Conservation (phyloP, 2,329 filamentous ascomycete species). For the Calcarisporium arbuscula region DNA sequence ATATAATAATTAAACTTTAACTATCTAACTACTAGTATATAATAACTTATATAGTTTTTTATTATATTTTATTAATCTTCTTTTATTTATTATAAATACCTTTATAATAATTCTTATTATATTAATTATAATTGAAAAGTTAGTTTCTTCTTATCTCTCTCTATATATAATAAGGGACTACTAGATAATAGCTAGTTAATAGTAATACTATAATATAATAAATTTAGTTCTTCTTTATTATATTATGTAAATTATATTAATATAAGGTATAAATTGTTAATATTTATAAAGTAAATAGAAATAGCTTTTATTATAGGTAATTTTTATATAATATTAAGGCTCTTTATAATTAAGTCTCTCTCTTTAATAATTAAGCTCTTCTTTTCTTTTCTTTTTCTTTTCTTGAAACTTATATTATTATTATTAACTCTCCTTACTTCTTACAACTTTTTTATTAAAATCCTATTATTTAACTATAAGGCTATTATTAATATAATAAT, state of each 20-base stretch:
- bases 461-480: no score
- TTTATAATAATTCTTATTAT: background rate
- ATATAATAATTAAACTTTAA: no score
- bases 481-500: no score
- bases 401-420: no score
- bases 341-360: background rate
- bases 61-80: background rate
- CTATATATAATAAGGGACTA: background rate
- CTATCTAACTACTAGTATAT: background rate
- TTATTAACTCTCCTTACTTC: no score
- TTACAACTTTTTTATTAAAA: no score
- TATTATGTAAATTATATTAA: background rate
- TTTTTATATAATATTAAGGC: background rate
- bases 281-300: background rate
- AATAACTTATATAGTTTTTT: background rate
- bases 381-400: no score
- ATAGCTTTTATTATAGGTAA: background rate
- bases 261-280: background rate
- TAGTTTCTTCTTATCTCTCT: background rate
- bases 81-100: background rate
- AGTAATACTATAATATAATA: background rate
- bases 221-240: background rate
- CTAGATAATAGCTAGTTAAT: no score
- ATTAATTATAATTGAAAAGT: background rate
- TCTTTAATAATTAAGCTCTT: no score